A percentile compares a stretch with the other conserved stretches of the same genome.
phyloP scores from a whole-genome alignment of 805 yeast genomes.

The Teunomyces cretensis region DNA sequence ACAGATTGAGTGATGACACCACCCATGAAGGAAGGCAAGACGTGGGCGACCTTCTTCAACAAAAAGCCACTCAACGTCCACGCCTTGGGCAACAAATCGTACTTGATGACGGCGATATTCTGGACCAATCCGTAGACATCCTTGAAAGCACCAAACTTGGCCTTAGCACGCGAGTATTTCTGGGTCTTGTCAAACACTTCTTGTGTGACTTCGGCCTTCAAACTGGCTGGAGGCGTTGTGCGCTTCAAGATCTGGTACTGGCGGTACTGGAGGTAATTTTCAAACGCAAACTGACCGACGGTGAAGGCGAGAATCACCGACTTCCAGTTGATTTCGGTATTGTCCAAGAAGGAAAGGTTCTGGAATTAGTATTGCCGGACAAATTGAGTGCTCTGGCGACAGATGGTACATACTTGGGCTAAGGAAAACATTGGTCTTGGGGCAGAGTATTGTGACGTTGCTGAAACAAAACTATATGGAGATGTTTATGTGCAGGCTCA shows the following conservation, averaged over 20 bases:
- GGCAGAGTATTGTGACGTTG: not conserved
- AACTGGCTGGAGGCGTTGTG: slow-evolving; percentile 61
- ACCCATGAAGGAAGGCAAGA: slow-evolving; percentile 39
- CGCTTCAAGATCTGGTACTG: slow-evolving; percentile 68
- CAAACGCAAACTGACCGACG: slow-evolving; percentile 72
- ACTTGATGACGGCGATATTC: slow-evolving; percentile 57
- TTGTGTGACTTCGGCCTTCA: slow-evolving; percentile 64
- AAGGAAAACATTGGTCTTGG: slow-evolving; percentile 21
- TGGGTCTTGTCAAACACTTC: slow-evolving; percentile 78
- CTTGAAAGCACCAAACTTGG: slow-evolving; percentile 61
- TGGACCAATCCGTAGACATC: slow-evolving; percentile 52
- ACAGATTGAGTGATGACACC: slow-evolving; percentile 74
- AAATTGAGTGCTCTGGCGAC: not conserved
- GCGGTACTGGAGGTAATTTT: slow-evolving; percentile 69
- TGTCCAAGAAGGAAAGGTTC: slow-evolving; percentile 58
- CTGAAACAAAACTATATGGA: not conserved
- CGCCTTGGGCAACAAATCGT: slow-evolving; percentile 46
- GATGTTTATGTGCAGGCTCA: too few relatives aligned
- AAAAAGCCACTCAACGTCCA: slow-evolving; percentile 56
- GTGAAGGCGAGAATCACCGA: slow-evolving; percentile 70
- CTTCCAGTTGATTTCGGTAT: slow-evolving; percentile 79
- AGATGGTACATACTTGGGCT: slow-evolving; percentile 21
- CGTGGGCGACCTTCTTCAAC: slow-evolving; percentile 51
- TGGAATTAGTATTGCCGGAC: slow-evolving; percentile 7
- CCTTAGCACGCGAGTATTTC: slow-evolving; percentile 75